Percentiles rank a stretch among this genome's conserved stretches.
Conservation (phyloP, 176 grass and related monocot genomes). For the sorghum (Sorghum bicolor) region DNA sequence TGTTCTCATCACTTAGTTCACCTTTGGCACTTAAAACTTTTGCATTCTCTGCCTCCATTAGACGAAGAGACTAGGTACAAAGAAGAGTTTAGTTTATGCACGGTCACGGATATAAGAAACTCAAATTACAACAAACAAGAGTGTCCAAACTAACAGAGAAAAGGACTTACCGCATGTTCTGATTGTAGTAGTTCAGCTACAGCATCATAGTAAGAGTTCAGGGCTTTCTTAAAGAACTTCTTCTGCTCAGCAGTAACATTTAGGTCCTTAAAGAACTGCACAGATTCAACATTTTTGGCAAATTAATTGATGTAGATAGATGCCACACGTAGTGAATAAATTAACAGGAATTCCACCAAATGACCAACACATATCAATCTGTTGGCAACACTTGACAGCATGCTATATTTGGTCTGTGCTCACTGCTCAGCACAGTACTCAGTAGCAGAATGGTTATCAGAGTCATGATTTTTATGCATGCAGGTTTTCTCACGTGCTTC, state of each 20-base stretch:
- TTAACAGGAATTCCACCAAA: not conserved
- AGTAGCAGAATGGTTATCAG: not conserved
- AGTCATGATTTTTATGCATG: conserved; percentile 6
- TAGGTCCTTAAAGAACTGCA: conserved; percentile 87
- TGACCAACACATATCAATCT: conserved; percentile 17
- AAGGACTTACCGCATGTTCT: conserved; percentile 71
- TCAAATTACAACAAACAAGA: conserved; percentile 1
- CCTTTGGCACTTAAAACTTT: conserved; percentile 95
- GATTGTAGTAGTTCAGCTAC: conserved; percentile 88
- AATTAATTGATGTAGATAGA: conserved; percentile 1
- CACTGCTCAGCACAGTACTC: not conserved
- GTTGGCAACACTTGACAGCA: not conserved
- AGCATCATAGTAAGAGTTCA: conserved; percentile 83
- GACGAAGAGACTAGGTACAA: conserved; percentile 66
- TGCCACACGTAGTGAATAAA: not conserved
- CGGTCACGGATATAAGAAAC: conserved; percentile 21
- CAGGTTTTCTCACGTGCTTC: not conserved
- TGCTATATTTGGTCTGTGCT: not conserved
- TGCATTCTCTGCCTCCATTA: conserved; percentile 91
- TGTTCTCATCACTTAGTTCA: conserved; percentile 91
- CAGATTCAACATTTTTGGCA: conserved; percentile 2
- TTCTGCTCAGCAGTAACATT: conserved; percentile 93
- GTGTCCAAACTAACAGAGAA: conserved; percentile 25
- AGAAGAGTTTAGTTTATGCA: conserved; percentile 15
- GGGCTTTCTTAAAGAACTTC: conserved; percentile 97